Percentiles rank a stretch among this genome's conserved stretches.
These are phyloP conservation scores for Evernia prunastri DNA, from an alignment of 495 filamentous ascomycete genomes.

Conservation along the genomic window DNA sequence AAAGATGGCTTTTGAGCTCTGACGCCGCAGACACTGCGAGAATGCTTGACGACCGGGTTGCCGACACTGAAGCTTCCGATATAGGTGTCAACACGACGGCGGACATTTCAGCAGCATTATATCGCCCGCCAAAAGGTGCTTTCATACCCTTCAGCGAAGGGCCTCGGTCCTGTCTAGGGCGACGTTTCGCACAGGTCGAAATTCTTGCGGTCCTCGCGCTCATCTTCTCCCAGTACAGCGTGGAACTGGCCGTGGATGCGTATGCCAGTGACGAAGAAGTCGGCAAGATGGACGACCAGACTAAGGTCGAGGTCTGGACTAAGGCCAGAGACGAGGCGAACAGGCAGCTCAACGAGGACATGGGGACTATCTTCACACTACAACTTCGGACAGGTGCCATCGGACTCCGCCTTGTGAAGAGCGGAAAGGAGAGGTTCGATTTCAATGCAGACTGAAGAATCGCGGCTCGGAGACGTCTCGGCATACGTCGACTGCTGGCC, in stretches of 20 bases:
- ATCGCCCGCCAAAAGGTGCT: slow-evolving; percentile 52
- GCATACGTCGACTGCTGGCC: neutral
- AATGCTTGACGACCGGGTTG: slow-evolving; percentile 22
- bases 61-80: slow-evolving; percentile 11
- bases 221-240: slow-evolving; percentile 55
- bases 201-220: slow-evolving; percentile 56
- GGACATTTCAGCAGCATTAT: slow-evolving; percentile 47
- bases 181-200: slow-evolving; percentile 65
- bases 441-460: neutral
- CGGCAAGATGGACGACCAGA: slow-evolving; percentile 18
- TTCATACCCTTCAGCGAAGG: slow-evolving; percentile 69
- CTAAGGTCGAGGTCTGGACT: slow-evolving; percentile 44
- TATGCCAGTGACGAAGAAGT: slow-evolving; percentile 57
- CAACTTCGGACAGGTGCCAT: slow-evolving; percentile 53
- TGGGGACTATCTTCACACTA: slow-evolving; percentile 51
- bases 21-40: slow-evolving; percentile 28
- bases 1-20: slow-evolving; percentile 51
- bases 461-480: neutral
- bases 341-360: slow-evolving; percentile 34
- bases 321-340: slow-evolving; percentile 46
- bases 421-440: slow-evolving; percentile 54
- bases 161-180: slow-evolving; percentile 58
- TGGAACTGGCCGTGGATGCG: slow-evolving; percentile 61
- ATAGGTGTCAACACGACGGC: slow-evolving; percentile 13
- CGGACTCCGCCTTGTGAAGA: slow-evolving; percentile 54